Conservation (phyloP, 805 yeast species). For the Saccharomycopsis selenospora region DNA sequence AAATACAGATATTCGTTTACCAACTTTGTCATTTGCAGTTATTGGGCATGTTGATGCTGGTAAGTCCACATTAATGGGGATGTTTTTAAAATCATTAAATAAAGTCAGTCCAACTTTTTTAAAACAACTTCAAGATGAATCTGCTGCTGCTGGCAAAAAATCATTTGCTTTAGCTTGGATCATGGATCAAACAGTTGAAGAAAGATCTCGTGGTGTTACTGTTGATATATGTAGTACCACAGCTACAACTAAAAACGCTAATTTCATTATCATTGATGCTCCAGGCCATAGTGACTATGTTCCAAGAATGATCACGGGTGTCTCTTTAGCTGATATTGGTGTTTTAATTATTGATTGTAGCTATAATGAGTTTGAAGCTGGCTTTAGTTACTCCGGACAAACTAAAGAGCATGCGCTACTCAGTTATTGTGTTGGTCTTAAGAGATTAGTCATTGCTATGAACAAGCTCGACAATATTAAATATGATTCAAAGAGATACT, state of each 20-base stretch:
- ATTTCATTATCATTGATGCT: conserved; percentile 71
- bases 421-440: conserved; percentile 62
- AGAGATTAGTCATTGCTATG: conserved; percentile 50
- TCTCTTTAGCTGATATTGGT: conserved; percentile 71
- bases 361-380: conserved; percentile 62
- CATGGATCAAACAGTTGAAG: conserved; percentile 74
- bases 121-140: conserved; percentile 55
- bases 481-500: conserved; percentile 50
- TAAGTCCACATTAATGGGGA: conserved; percentile 72
- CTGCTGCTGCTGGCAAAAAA: conserved; percentile 61
- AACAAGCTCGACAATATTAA: conserved; percentile 62
- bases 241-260: conserved; percentile 48
- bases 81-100: conserved; percentile 59
- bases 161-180: conserved; percentile 84
- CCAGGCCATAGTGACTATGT: conserved; percentile 82
- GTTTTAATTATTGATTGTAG: conserved; percentile 63
- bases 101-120: conserved; percentile 59
- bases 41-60: conserved; percentile 88
- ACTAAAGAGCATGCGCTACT: conserved; percentile 72
- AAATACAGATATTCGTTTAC: conserved; percentile 34
- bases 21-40: conserved; percentile 64
- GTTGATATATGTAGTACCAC: conserved; percentile 66
- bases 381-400: conserved; percentile 62
- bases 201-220: conserved; percentile 69
- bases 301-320: conserved; percentile 82